phyloP scores from a whole-genome alignment of 495 filamentous ascomycete species.

The Penicillium crystallinum region DNA sequence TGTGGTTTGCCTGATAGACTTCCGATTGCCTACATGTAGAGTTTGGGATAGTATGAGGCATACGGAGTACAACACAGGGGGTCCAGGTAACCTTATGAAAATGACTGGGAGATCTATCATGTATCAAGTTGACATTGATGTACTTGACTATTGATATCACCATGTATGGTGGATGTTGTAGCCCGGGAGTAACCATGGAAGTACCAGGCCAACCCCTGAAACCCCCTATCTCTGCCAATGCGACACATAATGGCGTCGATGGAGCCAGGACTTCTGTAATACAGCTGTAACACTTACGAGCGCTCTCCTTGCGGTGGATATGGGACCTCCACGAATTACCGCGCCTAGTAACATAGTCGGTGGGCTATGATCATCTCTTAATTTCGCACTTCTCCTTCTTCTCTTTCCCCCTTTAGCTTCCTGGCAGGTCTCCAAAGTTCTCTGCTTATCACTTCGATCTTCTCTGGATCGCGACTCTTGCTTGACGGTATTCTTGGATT shows the following conservation, averaged over 20 bases:
- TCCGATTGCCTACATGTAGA: too few species aligned
- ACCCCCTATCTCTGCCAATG: not conserved
- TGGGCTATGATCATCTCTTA: conserved; percentile 20
- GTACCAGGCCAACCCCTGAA: not conserved
- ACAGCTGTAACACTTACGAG: conserved; percentile 4
- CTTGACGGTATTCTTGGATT: not conserved
- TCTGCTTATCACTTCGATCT: not conserved
- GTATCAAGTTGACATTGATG: too few species aligned
- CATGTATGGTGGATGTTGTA: too few species aligned
- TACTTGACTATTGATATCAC: not conserved
- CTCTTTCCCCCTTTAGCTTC: conserved; percentile 1
- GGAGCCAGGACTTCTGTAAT: conserved; percentile 1
- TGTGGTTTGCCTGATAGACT: not conserved
- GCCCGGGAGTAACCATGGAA: not conserved
- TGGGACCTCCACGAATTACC: conserved; percentile 9
- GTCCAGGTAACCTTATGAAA: too few species aligned
- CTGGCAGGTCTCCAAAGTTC: conserved; percentile 1
- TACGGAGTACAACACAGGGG: too few species aligned
- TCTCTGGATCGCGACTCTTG: not conserved
- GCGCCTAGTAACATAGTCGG: conserved; percentile 16
- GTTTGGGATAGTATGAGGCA: too few species aligned
- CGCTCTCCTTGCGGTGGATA: conserved; percentile 14
- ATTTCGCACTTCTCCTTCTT: conserved; percentile 9
- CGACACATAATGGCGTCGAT: not conserved
- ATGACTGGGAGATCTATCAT: too few species aligned